Base-by-base conservation (phyloP, 805 yeast genomes). In the Candida insectalens region DNA sequence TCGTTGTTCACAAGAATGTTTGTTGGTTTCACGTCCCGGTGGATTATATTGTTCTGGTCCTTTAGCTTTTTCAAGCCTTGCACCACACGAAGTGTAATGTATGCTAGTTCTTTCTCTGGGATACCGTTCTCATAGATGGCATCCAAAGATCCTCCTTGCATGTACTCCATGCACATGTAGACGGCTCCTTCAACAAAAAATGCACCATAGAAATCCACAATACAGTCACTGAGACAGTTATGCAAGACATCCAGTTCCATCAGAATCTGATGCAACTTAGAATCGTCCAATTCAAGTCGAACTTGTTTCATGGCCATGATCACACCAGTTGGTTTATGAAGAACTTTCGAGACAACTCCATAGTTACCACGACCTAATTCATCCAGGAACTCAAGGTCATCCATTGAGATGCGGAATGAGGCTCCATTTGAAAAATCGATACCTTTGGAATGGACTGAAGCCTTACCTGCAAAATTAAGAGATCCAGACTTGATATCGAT, bases 231-330 rank as follows among this genome's bases (percentile, higher is more conserved):
- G 43, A 74, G 73, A 60, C 97, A 92, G 48, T 81, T 83, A 60
- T 92, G 97, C 43, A 92, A 67, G 34, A 92, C 81, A 49, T 92
- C 97, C 40, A 92, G 65, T 56, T 92, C 98, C 97, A 92, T 92
- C 47, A 92, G 63, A 43, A 92, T 92, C 51, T 92, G 97, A 40
- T 89, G 71, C 55, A 92, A 83, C 53, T 87, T 87, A n/a, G 83
- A 70, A 49, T 89, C 96, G 51, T 92, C 97, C 39, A 92, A 67
- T 54, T 89, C 97, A 30, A 92, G 62, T 35, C 96, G 66, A 29
- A 92, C 95, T 55, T 92, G 97, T 57, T 92, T 92, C 94, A 92
- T 85, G 2, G 97, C 97, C 96, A 92, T 87, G 14, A 77, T 60
- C 14, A 89, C 82, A 15, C 85, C 83, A 0, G 95, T 87, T 9